These are phyloP conservation scores for Umbelopsis isabellina DNA, from an alignment of 192 early-diverging fungal species.

Conservation along the genomic window DNA sequence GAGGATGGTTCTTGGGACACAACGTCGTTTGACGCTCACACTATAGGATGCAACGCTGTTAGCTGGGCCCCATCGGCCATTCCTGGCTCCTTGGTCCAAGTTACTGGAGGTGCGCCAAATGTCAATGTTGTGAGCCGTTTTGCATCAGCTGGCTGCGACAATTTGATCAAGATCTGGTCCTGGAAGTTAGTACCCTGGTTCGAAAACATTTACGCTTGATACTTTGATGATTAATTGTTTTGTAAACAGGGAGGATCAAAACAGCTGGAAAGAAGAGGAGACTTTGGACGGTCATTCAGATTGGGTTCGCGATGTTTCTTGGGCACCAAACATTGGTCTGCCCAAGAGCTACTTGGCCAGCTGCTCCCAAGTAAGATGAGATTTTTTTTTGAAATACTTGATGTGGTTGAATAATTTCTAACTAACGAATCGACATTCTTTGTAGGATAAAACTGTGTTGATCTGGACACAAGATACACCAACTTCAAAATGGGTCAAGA, in stretches of 20 bases:
- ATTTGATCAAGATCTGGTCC: constrained; percentile 94
- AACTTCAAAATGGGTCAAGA: constrained; percentile 73
- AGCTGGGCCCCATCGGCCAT: constrained; percentile 92
- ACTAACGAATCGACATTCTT: background rate
- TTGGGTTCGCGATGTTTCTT: constrained; percentile 98
- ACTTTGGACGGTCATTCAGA: constrained; percentile 90
- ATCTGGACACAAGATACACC: constrained; percentile 92
- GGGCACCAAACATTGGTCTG: constrained; percentile 93
- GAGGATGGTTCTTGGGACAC: constrained; percentile 90
- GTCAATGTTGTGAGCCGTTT: constrained; percentile 74
- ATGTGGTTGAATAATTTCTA: background rate
- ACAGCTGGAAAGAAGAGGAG: constrained; percentile 79
- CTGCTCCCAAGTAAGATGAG: constrained; percentile 79
- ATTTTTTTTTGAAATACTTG: background rate
- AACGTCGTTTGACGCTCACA: constrained; percentile 79
- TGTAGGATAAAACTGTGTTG: constrained; percentile 87
- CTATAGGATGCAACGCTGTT: constrained; percentile 91
- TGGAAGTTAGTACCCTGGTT: constrained; percentile 44
- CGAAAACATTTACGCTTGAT: background rate
- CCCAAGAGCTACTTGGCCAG: constrained; percentile 88
- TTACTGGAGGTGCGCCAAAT: constrained; percentile 59
- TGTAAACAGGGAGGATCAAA: constrained; percentile 68
- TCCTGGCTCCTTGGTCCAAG: constrained; percentile 71
- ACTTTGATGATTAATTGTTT: background rate
- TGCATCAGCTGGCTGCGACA: constrained; percentile 95